Evolutionary conservation across 768 basidiomycete genomes (phyloP), one percentile per base, ranked within the genome.

Genomic region (Mycena latifolia): DNA sequence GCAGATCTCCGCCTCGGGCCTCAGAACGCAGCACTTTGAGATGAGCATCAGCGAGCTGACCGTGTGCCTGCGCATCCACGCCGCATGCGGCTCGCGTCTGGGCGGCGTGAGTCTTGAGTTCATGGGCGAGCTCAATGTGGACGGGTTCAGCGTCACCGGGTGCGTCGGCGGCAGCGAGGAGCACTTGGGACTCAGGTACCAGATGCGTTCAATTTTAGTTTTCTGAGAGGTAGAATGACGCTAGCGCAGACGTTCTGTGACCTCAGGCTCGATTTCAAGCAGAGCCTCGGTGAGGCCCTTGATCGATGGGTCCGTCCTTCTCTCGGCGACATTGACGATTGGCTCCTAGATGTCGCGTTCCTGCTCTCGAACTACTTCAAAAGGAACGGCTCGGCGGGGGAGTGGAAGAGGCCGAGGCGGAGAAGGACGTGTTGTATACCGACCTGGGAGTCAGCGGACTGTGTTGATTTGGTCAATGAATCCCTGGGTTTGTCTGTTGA

Each of bases 91-190:
- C n/a, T 96, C 95, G 5, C 87, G 89, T 33, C 83, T 98, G 0
- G 92, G 92, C 8, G 91, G 90, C 1, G 92, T 97, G 18, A 94
- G 93, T 73, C 86, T 98, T 24, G 96, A 97, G 77, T 90, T 98
- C 76, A 96, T 97, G 2, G 94, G 96, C 22, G 94, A 97, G 77
- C 82, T 97, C 55, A 92, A 92, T 66, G 90, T 94, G 14, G 91
- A 98, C 61, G 95, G 97, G 8, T 94, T 92, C 78, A 93, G 93
- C 67, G 98, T 99, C 46, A 99, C 98, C 0, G 98, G 99, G 77
- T 98, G 96, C 74, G 82, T 96, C 12, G 98, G 98, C 6, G 98
- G 97, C 39, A 86, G 84, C 50, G 97, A 98, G 76, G 92, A 96
- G 69, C 85, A 98, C 76, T 84, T 99, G 18, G 91, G 88, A n/a